Evolutionary conservation across 208 protist genomes (phyloP).

Genomic region (Trichomonas vaginalis): DNA sequence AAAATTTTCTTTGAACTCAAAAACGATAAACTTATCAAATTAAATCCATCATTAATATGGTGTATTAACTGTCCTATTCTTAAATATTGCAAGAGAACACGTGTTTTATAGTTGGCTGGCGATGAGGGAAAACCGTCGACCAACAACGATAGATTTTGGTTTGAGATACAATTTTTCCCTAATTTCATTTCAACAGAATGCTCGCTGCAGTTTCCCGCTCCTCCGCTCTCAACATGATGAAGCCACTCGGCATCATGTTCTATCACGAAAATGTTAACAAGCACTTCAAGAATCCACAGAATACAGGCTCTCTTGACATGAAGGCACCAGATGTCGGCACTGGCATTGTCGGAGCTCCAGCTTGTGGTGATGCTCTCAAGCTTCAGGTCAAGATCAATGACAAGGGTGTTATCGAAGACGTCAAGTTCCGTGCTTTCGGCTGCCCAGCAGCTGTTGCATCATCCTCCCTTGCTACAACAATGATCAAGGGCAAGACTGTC

Average conservation of each 20-base stretch:
- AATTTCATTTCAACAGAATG: not conserved
- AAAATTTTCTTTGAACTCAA: too few species aligned
- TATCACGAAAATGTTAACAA: constrained; percentile 90
- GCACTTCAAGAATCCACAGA: constrained; percentile 92
- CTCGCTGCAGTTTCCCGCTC: not conserved
- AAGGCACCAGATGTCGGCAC: constrained; percentile 78
- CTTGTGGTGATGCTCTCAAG: constrained; percentile 96
- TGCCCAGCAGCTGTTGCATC: constrained; percentile 76
- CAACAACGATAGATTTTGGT: not conserved
- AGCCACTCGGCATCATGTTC: not conserved
- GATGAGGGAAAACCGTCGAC: not conserved
- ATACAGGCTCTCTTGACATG: constrained; percentile 87
- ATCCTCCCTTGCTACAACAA: constrained; percentile 84
- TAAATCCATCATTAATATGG: too few species aligned
- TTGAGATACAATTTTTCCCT: not conserved
- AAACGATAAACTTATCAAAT: too few species aligned
- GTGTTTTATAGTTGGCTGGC: not conserved
- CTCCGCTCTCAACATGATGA: not conserved
- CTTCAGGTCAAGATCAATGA: constrained; percentile 40
- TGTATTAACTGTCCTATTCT: too few species aligned
- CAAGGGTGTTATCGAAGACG: constrained; percentile 40
- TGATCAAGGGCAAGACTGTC: constrained; percentile 82
- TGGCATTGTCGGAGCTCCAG: constrained; percentile 83
- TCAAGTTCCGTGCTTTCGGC: constrained; percentile 76
- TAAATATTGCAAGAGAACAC: too few species aligned